A percentile compares a stretch with the other conserved stretches of the same genome.
phyloP scores from a whole-genome alignment of 2,329 filamentous ascomycete species.

The Neopestalotiopsis sp. region DNA sequence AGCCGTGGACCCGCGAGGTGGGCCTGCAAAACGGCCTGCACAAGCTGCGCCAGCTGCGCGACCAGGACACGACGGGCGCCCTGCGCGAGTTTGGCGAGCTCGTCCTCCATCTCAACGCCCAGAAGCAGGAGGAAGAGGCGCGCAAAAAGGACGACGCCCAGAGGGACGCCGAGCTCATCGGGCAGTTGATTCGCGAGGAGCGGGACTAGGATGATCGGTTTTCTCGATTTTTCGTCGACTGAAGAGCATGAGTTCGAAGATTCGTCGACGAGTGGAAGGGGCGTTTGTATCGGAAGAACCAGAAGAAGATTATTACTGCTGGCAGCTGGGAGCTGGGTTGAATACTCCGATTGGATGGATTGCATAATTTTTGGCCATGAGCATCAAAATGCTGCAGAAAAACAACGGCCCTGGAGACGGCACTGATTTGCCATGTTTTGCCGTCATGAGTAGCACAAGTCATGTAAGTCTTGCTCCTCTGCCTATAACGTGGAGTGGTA shows the following conservation, averaged over 20 bases:
- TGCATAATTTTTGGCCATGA: too few relatives aligned
- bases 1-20: slow-evolving; percentile 61
- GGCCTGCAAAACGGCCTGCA: slow-evolving; percentile 62
- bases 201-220: slow-evolving; percentile 8
- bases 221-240: slow-evolving; percentile 3
- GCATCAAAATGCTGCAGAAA: too few relatives aligned
- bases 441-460: too few relatives aligned
- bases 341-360: too few relatives aligned
- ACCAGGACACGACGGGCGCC: slow-evolving; percentile 61
- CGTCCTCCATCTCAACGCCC: slow-evolving; percentile 49
- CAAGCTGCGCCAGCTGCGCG: slow-evolving; percentile 55
- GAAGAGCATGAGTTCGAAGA: background rate
- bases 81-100: slow-evolving; percentile 66
- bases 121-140: slow-evolving; percentile 39
- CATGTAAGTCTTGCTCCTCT: too few relatives aligned
- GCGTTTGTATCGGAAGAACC: background rate
- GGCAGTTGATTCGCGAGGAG: slow-evolving; percentile 51
- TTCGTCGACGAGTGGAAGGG: background rate
- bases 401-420: too few relatives aligned
- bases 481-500: too few relatives aligned
- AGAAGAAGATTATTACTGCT: too few relatives aligned
- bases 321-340: too few relatives aligned
- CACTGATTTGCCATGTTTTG: too few relatives aligned
- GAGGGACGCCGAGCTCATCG: slow-evolving; percentile 55
- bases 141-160: slow-evolving; percentile 51